Evolutionary conservation across 441 rosid genomes (phyloP), one percentile per base, ranked within the genome.

Genomic region (Iberis amara): DNA sequence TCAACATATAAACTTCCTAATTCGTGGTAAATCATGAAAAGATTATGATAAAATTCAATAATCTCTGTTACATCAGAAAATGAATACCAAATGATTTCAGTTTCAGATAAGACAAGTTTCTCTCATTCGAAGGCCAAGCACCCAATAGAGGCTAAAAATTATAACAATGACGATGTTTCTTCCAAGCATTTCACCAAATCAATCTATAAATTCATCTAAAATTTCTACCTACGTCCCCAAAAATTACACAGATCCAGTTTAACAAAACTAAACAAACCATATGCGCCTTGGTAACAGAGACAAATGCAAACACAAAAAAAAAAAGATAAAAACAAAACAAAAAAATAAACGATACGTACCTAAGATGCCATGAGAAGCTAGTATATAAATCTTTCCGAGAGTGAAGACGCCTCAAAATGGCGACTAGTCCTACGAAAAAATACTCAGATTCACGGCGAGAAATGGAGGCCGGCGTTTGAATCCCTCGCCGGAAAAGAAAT

Each of bases 401-500:
- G 15, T 41, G 3, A 4, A 49, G 43, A 37, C n/a, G 39, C 61
- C 7, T 15, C 27, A 4, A 43, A 57, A 65, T 18, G 47, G 35
- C 18, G 44, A 62, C 36, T 39, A 41, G 7, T 15, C 7, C 1
- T n/a, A 42, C 9, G 9, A 15, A 42, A 11, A 21, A 24, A 49
- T 8, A 18, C 8, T 10, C 43, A 39, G 38, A 44, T 59, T 47
- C 66, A 60, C 57, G 48, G 60, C 39, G 54, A 58, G 47, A 43
- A 59, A 36, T 13, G 61, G 52, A 40, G 52, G 53, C 41, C 36
- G 52, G 48, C 11, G 52, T 66, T 54, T 4, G 3, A 53, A 48
- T 36, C 48, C 52, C 33, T 66, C 57, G 57, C 57, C 61, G 52
- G 61, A 39, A 46, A 45, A 47, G 39, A 53, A 56, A 59, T 46